These are phyloP conservation scores for Pterocarpus macrocarpus DNA, from an alignment of 306 rosid genomes.

Conservation along the genomic window DNA sequence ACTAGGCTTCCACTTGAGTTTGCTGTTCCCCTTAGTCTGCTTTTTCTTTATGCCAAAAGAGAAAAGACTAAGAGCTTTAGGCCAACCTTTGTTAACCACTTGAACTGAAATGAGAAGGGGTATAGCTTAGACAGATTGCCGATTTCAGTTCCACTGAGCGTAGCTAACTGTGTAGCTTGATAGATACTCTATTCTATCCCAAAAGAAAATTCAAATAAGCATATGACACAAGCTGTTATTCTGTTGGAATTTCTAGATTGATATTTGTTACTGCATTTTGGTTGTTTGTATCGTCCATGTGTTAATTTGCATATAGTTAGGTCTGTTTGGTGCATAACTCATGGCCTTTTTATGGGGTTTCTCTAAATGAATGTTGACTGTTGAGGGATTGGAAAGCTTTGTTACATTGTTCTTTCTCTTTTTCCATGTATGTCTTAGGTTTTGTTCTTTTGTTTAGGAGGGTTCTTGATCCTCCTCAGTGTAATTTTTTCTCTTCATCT, in stretches of 20 bases:
- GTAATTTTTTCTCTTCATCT: background rate
- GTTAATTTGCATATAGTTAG: background rate
- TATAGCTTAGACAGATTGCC: too few species aligned
- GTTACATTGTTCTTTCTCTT: too few species aligned
- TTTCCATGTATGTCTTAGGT: background rate
- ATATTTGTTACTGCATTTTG: background rate
- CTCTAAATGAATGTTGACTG: background rate
- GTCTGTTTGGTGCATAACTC: background rate
- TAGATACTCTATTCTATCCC: background rate
- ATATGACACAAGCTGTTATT: background rate
- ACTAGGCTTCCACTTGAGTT: background rate
- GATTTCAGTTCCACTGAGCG: too few species aligned
- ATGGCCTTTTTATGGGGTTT: background rate
- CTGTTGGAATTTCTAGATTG: background rate
- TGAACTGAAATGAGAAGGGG: background rate
- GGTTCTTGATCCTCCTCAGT: background rate
- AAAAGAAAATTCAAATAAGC: background rate
- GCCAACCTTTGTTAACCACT: background rate
- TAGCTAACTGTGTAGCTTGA: too few species aligned
- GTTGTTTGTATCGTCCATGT: slow-evolving; percentile 16
- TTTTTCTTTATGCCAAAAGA: background rate
- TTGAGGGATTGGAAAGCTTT: background rate
- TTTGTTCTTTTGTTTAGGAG: background rate
- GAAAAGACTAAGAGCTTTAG: background rate
- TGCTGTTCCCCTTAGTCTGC: background rate